Conservation (phyloP, 768 basidiomycete genomes). For the Kwoniella botswanensis region DNA sequence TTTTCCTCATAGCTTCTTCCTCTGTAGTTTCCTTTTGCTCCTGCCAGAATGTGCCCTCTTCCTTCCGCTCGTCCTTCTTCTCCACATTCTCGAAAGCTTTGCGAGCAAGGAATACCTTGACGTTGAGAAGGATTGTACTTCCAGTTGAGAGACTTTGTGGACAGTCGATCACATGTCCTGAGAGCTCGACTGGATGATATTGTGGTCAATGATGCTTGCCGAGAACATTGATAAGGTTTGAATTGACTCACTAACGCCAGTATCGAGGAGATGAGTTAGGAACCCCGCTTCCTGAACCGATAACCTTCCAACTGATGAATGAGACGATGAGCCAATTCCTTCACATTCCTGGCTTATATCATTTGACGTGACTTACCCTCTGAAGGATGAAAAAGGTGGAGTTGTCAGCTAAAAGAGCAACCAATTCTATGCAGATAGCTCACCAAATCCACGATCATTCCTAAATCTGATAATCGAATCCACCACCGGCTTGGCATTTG, state of each 20-base stretch:
- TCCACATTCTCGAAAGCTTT: slow-evolving; percentile 67
- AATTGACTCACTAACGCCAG: slow-evolving; percentile 43
- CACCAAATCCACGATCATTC: slow-evolving; percentile 52
- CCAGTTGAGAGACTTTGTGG: slow-evolving; percentile 74
- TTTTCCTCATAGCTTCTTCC: slow-evolving; percentile 77
- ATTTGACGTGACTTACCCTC: slow-evolving; percentile 21
- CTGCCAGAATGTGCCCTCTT: slow-evolving; percentile 63
- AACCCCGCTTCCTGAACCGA: slow-evolving; percentile 52
- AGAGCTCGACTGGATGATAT: slow-evolving; percentile 67
- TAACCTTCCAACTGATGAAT: slow-evolving; percentile 40
- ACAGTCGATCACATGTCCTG: slow-evolving; percentile 77
- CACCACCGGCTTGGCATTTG: slow-evolving; percentile 41
- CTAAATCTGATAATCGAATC: slow-evolving; percentile 55
- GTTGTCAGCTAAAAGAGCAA: slow-evolving; percentile 1
- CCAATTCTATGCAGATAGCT: background rate
- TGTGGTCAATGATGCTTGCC: background rate
- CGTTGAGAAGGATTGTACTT: slow-evolving; percentile 74
- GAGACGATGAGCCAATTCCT: background rate
- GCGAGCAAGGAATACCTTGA: slow-evolving; percentile 72
- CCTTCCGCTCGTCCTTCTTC: slow-evolving; percentile 41
- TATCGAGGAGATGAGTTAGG: slow-evolving; percentile 52
- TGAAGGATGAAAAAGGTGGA: background rate
- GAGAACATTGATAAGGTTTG: background rate
- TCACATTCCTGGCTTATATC: background rate
- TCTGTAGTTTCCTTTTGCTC: slow-evolving; percentile 79